These are phyloP conservation scores for Diutina pseudorugosa DNA, from an alignment of 1,139 yeast genomes.

Conservation along the genomic window DNA sequence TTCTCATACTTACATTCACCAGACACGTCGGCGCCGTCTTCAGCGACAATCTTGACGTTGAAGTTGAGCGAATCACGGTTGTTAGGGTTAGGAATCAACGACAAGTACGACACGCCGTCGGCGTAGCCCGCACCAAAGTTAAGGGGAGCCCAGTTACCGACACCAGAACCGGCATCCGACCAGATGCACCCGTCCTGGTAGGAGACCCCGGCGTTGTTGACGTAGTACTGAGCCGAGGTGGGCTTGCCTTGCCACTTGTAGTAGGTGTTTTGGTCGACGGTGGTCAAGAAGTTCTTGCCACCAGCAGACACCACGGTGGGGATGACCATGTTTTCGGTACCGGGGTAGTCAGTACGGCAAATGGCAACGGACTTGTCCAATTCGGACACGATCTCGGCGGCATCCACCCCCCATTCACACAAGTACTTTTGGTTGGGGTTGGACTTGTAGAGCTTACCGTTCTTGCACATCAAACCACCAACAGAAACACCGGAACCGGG, in stretches of 20 bases:
- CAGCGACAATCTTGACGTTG: constrained; percentile 59
- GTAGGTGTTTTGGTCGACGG: constrained; percentile 51
- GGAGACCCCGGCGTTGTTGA: constrained; percentile 70
- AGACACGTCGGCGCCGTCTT: constrained; percentile 32
- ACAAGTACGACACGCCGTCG: constrained; percentile 52
- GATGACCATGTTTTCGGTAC: constrained; percentile 78
- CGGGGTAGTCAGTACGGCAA: constrained; percentile 84
- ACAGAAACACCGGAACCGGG: constrained; percentile 67
- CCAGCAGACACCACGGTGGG: constrained; percentile 65
- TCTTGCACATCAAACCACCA: constrained; percentile 65
- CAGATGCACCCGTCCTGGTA: constrained; percentile 66
- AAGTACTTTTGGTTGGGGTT: constrained; percentile 46
- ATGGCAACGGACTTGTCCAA: constrained; percentile 50
- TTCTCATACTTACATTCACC: constrained; percentile 57
- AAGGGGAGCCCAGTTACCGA: constrained; percentile 82
- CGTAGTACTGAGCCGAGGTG: constrained; percentile 73
- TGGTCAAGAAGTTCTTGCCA: constrained; percentile 43
- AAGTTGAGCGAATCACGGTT: constrained; percentile 49
- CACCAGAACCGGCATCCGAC: constrained; percentile 53
- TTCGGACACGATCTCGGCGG: constrained; percentile 49
- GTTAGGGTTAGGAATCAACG: constrained; percentile 77
- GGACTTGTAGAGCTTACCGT: constrained; percentile 58
- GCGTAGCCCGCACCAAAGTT: constrained; percentile 66
- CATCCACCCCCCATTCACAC: constrained; percentile 67
- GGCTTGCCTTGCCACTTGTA: constrained; percentile 52